phyloP scores from a whole-genome alignment of 1,284 basidiomycete species.

The Coniferiporia weirii region DNA sequence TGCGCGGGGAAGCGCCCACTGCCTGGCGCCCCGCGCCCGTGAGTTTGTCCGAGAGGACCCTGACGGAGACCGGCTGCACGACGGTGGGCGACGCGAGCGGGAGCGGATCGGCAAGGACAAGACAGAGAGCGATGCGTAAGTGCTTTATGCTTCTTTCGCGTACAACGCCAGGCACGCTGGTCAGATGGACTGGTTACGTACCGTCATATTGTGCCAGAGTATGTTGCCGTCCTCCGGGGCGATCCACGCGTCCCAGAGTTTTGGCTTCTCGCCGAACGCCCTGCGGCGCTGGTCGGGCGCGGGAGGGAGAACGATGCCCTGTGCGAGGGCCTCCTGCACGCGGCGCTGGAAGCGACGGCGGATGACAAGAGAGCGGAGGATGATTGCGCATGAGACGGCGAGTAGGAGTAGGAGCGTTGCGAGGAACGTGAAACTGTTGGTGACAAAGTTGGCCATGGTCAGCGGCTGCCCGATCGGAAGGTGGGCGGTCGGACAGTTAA shows the following conservation, averaged over 20 bases:
- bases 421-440: constrained; percentile 27
- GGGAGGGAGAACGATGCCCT: constrained; percentile 25
- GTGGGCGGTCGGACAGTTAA: too few relatives aligned
- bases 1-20: not conserved
- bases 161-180: too few relatives aligned
- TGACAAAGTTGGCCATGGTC: constrained; percentile 24
- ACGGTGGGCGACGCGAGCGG: too few relatives aligned
- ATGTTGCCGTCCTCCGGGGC: constrained; percentile 17
- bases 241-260: constrained; percentile 49
- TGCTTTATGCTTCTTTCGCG: too few relatives aligned
- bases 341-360: constrained; percentile 29
- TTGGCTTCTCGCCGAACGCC: constrained; percentile 46
- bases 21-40: constrained; percentile 9
- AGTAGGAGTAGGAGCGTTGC: constrained; percentile 30
- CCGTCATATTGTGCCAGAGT: constrained; percentile 48
- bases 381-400: constrained; percentile 32
- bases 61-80: constrained; percentile 15
- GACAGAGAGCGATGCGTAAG: too few relatives aligned
- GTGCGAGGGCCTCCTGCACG: constrained; percentile 32
- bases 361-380: constrained; percentile 33
- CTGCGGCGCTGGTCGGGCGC: constrained; percentile 27
- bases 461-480: not conserved
- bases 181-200: constrained; percentile 24
- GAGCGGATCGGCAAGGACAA: too few relatives aligned
- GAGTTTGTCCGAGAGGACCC: constrained; percentile 10